These are phyloP conservation scores for Nicotiana obtusifolia DNA, from an alignment of 257 asterid species.

Conservation along the genomic window DNA sequence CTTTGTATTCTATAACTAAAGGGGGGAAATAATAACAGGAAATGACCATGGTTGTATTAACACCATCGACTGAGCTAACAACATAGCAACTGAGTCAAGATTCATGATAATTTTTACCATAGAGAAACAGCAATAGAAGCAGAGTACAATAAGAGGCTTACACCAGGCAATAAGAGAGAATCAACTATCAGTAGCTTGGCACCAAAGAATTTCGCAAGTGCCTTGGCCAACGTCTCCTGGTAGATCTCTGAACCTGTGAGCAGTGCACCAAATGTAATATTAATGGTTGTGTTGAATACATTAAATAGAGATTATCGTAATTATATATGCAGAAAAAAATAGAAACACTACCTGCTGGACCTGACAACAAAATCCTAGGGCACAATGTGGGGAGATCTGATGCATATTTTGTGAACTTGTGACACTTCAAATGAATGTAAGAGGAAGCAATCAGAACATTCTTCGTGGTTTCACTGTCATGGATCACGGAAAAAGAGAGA, in stretches of 20 bases:
- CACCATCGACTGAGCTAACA: neutral
- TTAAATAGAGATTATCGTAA: conserved; percentile 10
- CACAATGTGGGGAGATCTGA: conserved; percentile 67
- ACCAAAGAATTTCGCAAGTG: conserved; percentile 59
- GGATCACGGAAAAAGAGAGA: neutral
- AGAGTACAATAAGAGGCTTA: conserved; percentile 32
- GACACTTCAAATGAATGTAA: conserved; percentile 58
- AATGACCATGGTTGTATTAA: neutral
- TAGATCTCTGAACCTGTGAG: conserved; percentile 81
- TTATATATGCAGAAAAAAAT: neutral
- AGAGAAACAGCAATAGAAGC: conserved; percentile 7
- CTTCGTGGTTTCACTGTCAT: conserved; percentile 71
- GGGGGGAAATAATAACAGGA: neutral
- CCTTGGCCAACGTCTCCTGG: conserved; percentile 74
- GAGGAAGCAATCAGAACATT: conserved; percentile 72
- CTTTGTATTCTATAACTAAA: neutral
- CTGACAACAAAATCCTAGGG: conserved; percentile 76
- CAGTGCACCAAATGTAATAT: neutral
- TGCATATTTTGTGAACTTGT: conserved; percentile 42
- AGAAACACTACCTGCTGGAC: conserved; percentile 66
- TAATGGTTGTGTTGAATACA: conserved; percentile 9
- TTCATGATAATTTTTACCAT: neutral
- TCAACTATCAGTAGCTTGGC: conserved; percentile 69
- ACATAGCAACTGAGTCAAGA: neutral
- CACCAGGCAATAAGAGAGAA: conserved; percentile 61